phyloP scores from a whole-genome alignment of 306 rosid genomes.

The Trifolium subterraneum region DNA sequence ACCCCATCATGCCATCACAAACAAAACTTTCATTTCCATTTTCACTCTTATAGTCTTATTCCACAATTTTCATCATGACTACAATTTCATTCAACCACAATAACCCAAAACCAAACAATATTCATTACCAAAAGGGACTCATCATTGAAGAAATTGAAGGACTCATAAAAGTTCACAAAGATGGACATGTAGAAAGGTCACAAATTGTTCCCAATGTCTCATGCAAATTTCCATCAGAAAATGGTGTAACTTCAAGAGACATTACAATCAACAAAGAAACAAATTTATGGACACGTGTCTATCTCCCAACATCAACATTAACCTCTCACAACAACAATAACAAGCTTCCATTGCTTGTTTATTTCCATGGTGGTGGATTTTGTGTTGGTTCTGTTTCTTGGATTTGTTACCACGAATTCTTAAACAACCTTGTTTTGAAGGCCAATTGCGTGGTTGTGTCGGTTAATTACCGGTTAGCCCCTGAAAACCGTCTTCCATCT shows the following conservation, averaged over 20 bases:
- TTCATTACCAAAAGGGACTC: slow-evolving; percentile 48
- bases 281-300: slow-evolving; percentile 73
- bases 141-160: slow-evolving; percentile 74
- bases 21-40: slow-evolving; percentile 8
- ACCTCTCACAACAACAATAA: neutral
- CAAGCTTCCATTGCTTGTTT: slow-evolving; percentile 63
- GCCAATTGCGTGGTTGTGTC: slow-evolving; percentile 69
- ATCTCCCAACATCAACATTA: slow-evolving; percentile 43
- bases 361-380: slow-evolving; percentile 96
- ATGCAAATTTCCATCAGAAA: slow-evolving; percentile 46
- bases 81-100: slow-evolving; percentile 56
- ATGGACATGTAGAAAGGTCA: slow-evolving; percentile 75
- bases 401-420: slow-evolving; percentile 85
- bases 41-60: slow-evolving; percentile 3
- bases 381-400: slow-evolving; percentile 92
- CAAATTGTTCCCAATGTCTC: slow-evolving; percentile 65
- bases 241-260: slow-evolving; percentile 61
- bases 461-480: slow-evolving; percentile 71
- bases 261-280: slow-evolving; percentile 59
- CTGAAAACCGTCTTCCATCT: slow-evolving; percentile 75
- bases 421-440: slow-evolving; percentile 60
- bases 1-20: slow-evolving; percentile 45
- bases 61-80: slow-evolving; percentile 49
- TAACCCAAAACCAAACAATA: slow-evolving; percentile 44
- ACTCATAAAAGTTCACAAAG: slow-evolving; percentile 66